phyloP scores from a whole-genome alignment of 225 moss, liverwort and hornwort genomes.

The Antitrichia curtipendula region DNA sequence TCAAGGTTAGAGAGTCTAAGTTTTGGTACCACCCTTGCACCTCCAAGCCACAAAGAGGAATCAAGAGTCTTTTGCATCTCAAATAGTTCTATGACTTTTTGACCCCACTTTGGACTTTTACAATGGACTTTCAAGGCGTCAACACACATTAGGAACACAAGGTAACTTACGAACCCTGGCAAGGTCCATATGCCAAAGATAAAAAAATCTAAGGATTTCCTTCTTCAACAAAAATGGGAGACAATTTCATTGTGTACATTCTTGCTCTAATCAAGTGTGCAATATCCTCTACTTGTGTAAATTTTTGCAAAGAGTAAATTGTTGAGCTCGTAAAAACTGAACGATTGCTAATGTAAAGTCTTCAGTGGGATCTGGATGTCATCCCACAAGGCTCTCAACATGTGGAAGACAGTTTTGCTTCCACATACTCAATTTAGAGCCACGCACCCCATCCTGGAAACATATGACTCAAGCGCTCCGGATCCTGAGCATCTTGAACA shows the following conservation, averaged over 20 bases:
- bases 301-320: background rate
- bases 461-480: constrained; percentile 83
- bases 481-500: constrained; percentile 89
- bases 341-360: background rate
- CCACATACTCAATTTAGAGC: constrained; percentile 24
- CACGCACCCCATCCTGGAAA: constrained; percentile 99
- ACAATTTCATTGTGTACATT: background rate
- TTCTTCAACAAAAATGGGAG: background rate
- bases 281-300: background rate
- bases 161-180: background rate
- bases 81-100: background rate
- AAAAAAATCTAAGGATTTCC: background rate
- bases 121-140: background rate
- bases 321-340: background rate
- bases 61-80: background rate
- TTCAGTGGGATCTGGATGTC: background rate
- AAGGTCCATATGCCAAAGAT: background rate
- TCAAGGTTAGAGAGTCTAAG: background rate
- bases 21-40: background rate
- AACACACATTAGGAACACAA: background rate
- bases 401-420: background rate
- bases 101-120: background rate
- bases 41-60: background rate
- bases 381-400: background rate
- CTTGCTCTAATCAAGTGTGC: background rate